Evolutionary conservation across 2,329 filamentous ascomycete species (phyloP).

Genomic region (Colletotrichum tamarilloi): DNA sequence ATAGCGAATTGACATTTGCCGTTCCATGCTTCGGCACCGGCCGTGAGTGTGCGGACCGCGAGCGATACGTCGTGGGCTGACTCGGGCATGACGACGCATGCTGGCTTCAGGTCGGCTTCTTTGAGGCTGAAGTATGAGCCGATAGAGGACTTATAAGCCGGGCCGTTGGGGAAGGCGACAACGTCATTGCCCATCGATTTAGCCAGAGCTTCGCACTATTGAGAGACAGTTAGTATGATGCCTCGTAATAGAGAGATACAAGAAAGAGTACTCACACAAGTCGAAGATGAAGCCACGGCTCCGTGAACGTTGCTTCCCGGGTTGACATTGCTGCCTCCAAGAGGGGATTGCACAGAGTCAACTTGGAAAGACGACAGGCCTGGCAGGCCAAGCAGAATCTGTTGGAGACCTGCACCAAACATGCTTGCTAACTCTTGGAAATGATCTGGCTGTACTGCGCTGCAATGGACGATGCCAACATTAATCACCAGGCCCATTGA

Average conservation of each 20-base stretch:
- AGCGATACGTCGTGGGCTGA: slow-evolving; percentile 28
- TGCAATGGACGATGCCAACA: not conserved
- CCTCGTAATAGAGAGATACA: too few species aligned
- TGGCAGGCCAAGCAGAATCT: not conserved
- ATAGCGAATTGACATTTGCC: slow-evolving; percentile 21
- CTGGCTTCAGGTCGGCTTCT: not conserved
- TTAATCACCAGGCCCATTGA: not conserved
- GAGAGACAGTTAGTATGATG: not conserved
- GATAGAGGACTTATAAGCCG: not conserved
- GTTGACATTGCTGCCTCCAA: not conserved
- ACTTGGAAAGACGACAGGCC: not conserved
- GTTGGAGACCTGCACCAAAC: slow-evolving; percentile 8
- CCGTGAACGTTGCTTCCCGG: not conserved
- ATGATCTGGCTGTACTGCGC: too few species aligned
- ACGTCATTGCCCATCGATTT: not conserved
- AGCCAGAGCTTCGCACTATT: slow-evolving; percentile 8
- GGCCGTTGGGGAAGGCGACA: not conserved
- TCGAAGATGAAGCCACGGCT: not conserved
- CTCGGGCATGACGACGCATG: slow-evolving; percentile 32
- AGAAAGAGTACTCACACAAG: not conserved
- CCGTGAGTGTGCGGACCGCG: not conserved
- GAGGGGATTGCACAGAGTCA: not conserved
- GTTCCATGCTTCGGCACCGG: not conserved
- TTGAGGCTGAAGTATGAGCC: slow-evolving; percentile 20
- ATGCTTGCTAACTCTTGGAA: not conserved